phyloP scores from a whole-genome alignment of 2,329 filamentous ascomycete genomes.

The Colletotrichum viniferum region DNA sequence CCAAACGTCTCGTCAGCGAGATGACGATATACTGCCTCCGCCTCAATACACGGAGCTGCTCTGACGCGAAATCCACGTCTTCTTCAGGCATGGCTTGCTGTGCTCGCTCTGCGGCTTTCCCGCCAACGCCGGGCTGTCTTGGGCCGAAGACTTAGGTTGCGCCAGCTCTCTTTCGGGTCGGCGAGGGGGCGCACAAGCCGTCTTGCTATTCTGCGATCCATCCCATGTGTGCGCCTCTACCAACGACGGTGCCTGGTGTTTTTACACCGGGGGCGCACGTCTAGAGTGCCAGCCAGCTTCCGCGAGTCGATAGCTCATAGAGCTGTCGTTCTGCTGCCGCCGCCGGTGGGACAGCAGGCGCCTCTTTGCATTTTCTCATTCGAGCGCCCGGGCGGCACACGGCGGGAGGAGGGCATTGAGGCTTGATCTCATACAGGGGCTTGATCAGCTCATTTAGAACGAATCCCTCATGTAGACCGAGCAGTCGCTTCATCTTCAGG shows the following conservation, averaged over 20 bases:
- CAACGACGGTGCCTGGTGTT: conserved; percentile 3
- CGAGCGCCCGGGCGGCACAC: neutral
- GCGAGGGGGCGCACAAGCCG: neutral
- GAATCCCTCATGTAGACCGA: neutral
- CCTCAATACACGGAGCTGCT: neutral
- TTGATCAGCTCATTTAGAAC: neutral
- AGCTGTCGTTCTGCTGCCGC: neutral
- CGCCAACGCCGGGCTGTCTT: neutral
- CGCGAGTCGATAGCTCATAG: neutral
- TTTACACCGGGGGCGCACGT: neutral
- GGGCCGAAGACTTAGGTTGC: neutral
- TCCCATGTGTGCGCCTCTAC: neutral
- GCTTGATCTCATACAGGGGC: neutral
- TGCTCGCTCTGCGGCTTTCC: neutral
- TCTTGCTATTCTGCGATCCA: neutral
- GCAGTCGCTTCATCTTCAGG: neutral
- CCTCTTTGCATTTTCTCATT: neutral
- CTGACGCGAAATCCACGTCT: neutral
- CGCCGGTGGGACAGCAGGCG: neutral
- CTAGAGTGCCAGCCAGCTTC: neutral
- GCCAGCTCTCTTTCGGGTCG: neutral
- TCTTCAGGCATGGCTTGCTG: neutral
- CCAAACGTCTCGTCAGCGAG: neutral
- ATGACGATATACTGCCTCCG: neutral
- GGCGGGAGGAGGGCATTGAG: neutral